These are phyloP conservation scores for Boletellus ananas DNA, from an alignment of 768 basidiomycete species.

Conservation along the genomic window DNA sequence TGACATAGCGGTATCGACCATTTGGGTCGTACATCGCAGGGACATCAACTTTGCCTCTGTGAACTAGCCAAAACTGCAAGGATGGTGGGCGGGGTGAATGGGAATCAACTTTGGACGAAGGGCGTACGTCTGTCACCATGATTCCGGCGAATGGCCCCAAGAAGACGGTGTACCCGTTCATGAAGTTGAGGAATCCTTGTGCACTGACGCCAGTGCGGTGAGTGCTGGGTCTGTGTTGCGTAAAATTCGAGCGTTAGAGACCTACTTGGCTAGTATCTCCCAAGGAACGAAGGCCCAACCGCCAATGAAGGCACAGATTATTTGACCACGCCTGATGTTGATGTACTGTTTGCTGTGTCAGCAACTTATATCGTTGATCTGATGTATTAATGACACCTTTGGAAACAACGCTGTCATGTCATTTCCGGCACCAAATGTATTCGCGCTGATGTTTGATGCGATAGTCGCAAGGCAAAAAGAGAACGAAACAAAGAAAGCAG, in stretches of 20 bases:
- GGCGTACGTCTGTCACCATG: constrained; percentile 54
- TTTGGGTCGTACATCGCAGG: constrained; percentile 80
- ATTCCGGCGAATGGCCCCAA: constrained; percentile 83
- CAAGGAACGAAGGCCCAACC: constrained; percentile 84
- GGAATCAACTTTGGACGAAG: neutral
- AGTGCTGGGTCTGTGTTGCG: neutral
- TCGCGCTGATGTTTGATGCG: constrained; percentile 75
- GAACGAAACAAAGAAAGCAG: constrained; percentile 78
- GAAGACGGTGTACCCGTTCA: constrained; percentile 83
- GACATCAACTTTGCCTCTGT: constrained; percentile 68
- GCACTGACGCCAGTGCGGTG: constrained; percentile 33
- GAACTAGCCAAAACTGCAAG: constrained; percentile 72
- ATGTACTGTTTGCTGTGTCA: constrained; percentile 23
- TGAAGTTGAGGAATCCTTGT: constrained; percentile 70
- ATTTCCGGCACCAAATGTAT: constrained; percentile 71
- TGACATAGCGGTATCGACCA: constrained; percentile 74
- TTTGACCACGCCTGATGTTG: constrained; percentile 28
- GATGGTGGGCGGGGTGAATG: neutral
- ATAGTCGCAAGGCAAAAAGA: constrained; percentile 70
- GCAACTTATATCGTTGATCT: neutral
- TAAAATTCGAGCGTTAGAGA: neutral
- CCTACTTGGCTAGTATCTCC: constrained; percentile 63
- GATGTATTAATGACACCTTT: constrained; percentile 19
- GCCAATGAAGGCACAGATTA: constrained; percentile 34
- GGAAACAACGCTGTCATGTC: constrained; percentile 80